Conservation (phyloP, 176 grass and related monocot genomes). For the Luzula sylvatica region DNA sequence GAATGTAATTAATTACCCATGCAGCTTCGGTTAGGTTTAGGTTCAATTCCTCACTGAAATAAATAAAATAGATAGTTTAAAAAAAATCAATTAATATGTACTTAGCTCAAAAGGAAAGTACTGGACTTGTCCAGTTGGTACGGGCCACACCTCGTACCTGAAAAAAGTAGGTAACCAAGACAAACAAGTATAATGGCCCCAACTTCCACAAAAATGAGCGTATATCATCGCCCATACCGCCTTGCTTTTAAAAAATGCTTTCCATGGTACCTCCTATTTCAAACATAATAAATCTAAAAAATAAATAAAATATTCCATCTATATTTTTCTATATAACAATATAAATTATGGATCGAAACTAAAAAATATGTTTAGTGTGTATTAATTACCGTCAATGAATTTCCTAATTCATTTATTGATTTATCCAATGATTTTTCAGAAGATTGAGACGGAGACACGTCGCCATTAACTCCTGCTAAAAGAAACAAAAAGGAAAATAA, state of each 20-base stretch:
- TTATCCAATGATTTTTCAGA: constrained; percentile 33
- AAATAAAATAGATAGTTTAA: constrained; percentile 26
- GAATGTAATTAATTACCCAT: constrained; percentile 59
- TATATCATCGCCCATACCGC: constrained; percentile 99
- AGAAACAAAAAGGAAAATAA: constrained; percentile 19
- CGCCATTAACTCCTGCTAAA: constrained; percentile 26
- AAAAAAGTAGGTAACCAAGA: constrained; percentile 96
- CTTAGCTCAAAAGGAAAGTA: neutral
- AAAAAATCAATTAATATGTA: neutral
- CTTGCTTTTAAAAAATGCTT: constrained; percentile 84
- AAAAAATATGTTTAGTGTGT: neutral
- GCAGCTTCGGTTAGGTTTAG: constrained; percentile 95
- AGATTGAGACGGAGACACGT: constrained; percentile 21
- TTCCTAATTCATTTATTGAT: constrained; percentile 37
- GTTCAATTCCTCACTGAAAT: constrained; percentile 73
- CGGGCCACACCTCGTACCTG: constrained; percentile 32
- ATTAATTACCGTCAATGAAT: constrained; percentile 46
- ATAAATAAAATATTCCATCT: constrained; percentile 5
- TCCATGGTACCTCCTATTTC: constrained; percentile 90
- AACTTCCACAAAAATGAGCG: constrained; percentile 92
- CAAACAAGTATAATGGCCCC: constrained; percentile 96
- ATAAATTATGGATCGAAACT: too few relatives aligned
- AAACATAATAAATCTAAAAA: neutral
- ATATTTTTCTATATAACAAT: neutral
- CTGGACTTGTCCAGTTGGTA: neutral